Evolutionary conservation across 306 rosid species (phyloP).

Genomic region (Dicorynia guianensis): DNA sequence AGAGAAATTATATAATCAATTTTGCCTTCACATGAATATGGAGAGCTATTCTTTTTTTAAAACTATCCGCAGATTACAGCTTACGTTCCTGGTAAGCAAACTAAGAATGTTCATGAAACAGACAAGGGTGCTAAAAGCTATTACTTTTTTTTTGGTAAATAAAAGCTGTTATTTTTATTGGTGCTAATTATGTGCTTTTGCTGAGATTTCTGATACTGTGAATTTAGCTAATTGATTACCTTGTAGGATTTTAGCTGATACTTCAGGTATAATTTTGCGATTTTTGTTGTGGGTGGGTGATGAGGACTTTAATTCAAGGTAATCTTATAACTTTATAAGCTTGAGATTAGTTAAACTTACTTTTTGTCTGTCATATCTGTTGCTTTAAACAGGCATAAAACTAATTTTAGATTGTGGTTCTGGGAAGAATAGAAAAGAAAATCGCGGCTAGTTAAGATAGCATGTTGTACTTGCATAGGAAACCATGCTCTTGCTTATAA

Average conservation of each 20-base stretch:
- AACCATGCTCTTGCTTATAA: conserved; percentile 10
- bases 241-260: background rate
- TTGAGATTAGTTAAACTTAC: background rate
- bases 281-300: background rate
- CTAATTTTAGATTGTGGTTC: conserved; percentile 24
- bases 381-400: conserved; percentile 16
- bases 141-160: too few relatives aligned
- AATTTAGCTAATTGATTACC: background rate
- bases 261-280: conserved; percentile 3
- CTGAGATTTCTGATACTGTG: conserved; percentile 3
- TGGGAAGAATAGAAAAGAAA: background rate
- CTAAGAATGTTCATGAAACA: conserved; percentile 16
- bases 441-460: background rate
- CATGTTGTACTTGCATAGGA: background rate
- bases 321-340: conserved; percentile 16
- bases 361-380: background rate
- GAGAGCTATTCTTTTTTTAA: conserved; percentile 1
- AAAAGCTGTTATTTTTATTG: background rate
- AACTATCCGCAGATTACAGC: background rate
- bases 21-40: background rate
- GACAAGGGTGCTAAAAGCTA: background rate
- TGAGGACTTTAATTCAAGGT: background rate
- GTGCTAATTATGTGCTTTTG: conserved; percentile 2
- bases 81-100: background rate
- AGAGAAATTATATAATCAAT: background rate